A percentile compares a stretch with the other conserved stretches of the same genome.
These are phyloP conservation scores for Xylaria bambusicola DNA, from an alignment of 495 filamentous ascomycete genomes.

Conservation along the genomic window DNA sequence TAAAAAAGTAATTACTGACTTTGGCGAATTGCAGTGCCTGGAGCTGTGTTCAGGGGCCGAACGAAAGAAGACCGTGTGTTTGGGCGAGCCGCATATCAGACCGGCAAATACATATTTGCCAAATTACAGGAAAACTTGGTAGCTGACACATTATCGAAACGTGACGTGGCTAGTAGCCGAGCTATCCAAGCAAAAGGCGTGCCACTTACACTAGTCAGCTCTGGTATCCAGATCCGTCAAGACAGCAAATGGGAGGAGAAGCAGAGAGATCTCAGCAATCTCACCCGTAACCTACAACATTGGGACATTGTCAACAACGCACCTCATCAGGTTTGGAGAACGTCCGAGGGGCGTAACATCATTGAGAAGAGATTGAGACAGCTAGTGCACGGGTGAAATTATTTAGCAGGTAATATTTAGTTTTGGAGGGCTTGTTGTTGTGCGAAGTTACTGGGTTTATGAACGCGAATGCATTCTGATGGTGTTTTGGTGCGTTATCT, in stretches of 20 bases:
- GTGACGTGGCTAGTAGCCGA: conserved; percentile 73
- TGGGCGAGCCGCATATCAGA: conserved; percentile 74
- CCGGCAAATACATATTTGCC: conserved; percentile 78
- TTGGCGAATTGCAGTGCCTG: no score
- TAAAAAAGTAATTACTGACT: no score
- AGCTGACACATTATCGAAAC: conserved; percentile 75
- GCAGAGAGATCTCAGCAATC: conserved; percentile 77
- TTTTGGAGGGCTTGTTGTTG: no score
- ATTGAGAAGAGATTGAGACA: conserved; percentile 70
- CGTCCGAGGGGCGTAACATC: conserved; percentile 62
- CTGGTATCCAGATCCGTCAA: conserved; percentile 56
- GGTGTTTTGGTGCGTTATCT: not conserved
- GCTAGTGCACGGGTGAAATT: conserved; percentile 49
- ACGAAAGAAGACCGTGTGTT: conserved; percentile 81
- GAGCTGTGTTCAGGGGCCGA: conserved; percentile 76
- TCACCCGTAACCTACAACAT: conserved; percentile 72
- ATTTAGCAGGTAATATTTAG: no score
- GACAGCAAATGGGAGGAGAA: conserved; percentile 72
- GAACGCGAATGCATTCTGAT: not conserved
- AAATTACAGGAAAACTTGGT: conserved; percentile 92
- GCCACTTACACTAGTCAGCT: conserved; percentile 80
- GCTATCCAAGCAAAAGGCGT: conserved; percentile 74
- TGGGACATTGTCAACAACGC: conserved; percentile 89
- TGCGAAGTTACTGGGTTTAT: no score
- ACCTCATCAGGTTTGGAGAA: conserved; percentile 84